These are phyloP conservation scores for Mortierella sp. DNA, from an alignment of 371 early-diverging fungal genomes.

Conservation along the genomic window DNA sequence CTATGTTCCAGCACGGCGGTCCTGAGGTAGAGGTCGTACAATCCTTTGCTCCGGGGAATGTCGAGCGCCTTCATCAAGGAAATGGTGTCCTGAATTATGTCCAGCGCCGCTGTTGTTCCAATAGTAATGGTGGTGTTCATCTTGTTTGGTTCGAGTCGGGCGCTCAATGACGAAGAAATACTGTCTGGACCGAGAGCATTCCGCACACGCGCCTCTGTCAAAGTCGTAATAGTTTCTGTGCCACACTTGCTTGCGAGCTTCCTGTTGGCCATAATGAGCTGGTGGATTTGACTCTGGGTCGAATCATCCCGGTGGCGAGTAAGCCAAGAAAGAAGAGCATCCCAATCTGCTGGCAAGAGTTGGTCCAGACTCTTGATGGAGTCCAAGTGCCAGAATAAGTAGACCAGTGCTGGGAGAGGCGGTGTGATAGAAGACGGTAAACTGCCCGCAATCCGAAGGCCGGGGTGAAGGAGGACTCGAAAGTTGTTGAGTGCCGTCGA, in stretches of 20 bases:
- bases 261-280: neutral
- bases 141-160: neutral
- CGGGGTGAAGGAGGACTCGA: slow-evolving; percentile 27
- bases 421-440: slow-evolving; percentile 40
- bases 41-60: slow-evolving; percentile 12
- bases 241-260: slow-evolving; percentile 3
- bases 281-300: slow-evolving; percentile 21
- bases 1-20: slow-evolving; percentile 24
- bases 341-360: slow-evolving; percentile 35
- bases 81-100: slow-evolving; percentile 26
- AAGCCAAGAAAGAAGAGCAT: slow-evolving; percentile 38
- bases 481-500: slow-evolving; percentile 24
- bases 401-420: slow-evolving; percentile 28
- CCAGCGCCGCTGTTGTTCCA: neutral
- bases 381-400: slow-evolving; percentile 17
- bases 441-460: slow-evolving; percentile 12
- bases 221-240: slow-evolving; percentile 6
- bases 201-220: slow-evolving; percentile 24
- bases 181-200: neutral
- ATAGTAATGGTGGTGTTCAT: neutral
- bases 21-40: slow-evolving; percentile 30
- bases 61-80: slow-evolving; percentile 18
- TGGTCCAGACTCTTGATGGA: neutral
- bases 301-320: slow-evolving; percentile 24
- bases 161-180: neutral